phyloP scores from a whole-genome alignment of 306 rosid genomes.

The Prinsepia uniflora region DNA sequence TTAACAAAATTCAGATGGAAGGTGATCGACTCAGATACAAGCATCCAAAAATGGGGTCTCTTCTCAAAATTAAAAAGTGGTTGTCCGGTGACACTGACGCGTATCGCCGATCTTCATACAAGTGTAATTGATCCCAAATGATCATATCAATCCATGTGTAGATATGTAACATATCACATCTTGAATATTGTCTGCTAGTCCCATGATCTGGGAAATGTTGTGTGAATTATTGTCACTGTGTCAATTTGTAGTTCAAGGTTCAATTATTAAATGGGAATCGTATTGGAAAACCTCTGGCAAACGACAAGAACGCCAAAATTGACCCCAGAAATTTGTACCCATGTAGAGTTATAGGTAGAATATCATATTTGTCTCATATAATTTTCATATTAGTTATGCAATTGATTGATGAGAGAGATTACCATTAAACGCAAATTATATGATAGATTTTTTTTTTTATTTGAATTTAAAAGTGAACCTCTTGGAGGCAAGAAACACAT shows the following conservation, averaged over 20 bases:
- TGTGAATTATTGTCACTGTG: too few relatives aligned
- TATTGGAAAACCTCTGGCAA: neutral
- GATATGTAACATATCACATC: too few relatives aligned
- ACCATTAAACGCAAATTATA: too few relatives aligned
- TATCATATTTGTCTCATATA: neutral
- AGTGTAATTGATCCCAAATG: too few relatives aligned
- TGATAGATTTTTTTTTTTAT: too few relatives aligned
- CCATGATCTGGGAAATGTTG: neutral
- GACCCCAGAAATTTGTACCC: neutral
- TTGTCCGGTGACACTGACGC: slow-evolving; percentile 53
- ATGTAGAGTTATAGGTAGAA: neutral
- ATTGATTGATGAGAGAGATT: too few relatives aligned
- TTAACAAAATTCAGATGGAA: slow-evolving; percentile 48
- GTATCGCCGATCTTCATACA: neutral
- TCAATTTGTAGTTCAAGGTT: too few relatives aligned
- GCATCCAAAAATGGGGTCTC: slow-evolving; percentile 70
- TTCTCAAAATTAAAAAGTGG: slow-evolving; percentile 69
- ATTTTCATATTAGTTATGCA: too few relatives aligned
- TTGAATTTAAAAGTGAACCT: too few relatives aligned
- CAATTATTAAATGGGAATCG: neutral
- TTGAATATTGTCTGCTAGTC: neutral
- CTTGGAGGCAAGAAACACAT: too few relatives aligned
- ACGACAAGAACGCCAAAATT: slow-evolving; percentile 12
- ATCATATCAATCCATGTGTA: too few relatives aligned
- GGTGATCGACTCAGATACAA: slow-evolving; percentile 59